These are phyloP conservation scores for Aspergillus quadricinctus DNA, from an alignment of 2,329 filamentous ascomycete genomes.

Conservation along the genomic window DNA sequence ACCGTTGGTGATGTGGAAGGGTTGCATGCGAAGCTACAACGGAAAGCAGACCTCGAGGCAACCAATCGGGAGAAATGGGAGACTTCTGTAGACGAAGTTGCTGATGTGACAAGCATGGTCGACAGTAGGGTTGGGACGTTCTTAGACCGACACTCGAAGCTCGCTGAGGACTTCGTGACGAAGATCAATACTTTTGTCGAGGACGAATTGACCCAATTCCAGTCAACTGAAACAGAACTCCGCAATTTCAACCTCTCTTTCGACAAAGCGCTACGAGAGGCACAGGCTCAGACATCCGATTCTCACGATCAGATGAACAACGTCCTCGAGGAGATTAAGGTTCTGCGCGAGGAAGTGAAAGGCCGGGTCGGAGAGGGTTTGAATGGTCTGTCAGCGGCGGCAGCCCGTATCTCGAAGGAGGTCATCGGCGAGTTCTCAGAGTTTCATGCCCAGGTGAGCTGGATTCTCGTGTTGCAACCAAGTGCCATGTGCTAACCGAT, in stretches of 20 bases:
- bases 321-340: constrained; percentile 88
- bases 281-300: constrained; percentile 47
- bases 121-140: constrained; percentile 72
- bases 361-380: constrained; percentile 78
- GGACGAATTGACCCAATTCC: constrained; percentile 68
- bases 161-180: constrained; percentile 63
- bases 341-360: constrained; percentile 84
- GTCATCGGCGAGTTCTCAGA: constrained; percentile 78
- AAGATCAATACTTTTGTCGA: constrained; percentile 74
- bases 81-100: constrained; percentile 69
- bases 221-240: constrained; percentile 65
- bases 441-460: constrained; percentile 67
- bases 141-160: constrained; percentile 64
- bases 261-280: constrained; percentile 61
- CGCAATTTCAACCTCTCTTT: constrained; percentile 66
- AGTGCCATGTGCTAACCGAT: constrained; percentile 13
- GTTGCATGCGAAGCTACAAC: constrained; percentile 78
- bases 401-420: constrained; percentile 83
- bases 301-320: constrained; percentile 83
- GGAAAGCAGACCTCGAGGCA: constrained; percentile 77
- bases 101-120: constrained; percentile 70
- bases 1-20: constrained; percentile 78
- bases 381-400: constrained; percentile 74
- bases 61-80: constrained; percentile 77
- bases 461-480: not conserved